Evolutionary conservation across 306 rosid species (phyloP).

Genomic region (Glycine soja): DNA sequence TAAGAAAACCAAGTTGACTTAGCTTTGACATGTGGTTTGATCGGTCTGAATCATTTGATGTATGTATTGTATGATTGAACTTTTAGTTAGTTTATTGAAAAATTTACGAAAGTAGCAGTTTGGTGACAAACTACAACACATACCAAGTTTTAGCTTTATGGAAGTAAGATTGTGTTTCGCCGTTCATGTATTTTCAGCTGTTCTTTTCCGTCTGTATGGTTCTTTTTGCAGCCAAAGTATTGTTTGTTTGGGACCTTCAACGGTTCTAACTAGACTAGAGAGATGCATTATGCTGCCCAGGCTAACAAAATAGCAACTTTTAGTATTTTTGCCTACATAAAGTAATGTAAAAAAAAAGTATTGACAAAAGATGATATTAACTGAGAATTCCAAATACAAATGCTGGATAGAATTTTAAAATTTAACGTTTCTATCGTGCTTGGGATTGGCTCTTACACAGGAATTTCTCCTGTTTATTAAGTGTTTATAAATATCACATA

Average conservation of each 20-base stretch:
- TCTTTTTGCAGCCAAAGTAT: not conserved
- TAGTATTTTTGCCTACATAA: too few species aligned
- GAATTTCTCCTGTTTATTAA: not conserved
- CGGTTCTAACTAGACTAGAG: not conserved
- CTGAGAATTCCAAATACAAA: not conserved
- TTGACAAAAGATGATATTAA: too few species aligned
- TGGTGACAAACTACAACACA: not conserved
- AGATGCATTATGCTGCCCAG: constrained; percentile 5
- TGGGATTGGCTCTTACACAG: not conserved
- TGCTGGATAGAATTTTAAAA: not conserved
- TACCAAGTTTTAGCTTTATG: not conserved
- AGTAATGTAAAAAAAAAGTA: too few species aligned
- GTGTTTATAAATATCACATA: not conserved
- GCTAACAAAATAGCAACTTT: not conserved
- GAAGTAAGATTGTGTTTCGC: not conserved
- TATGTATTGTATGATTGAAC: constrained; percentile 38
- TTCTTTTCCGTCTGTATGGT: not conserved
- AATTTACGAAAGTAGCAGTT: not conserved
- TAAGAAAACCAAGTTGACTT: constrained; percentile 77
- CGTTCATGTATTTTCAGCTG: not conserved
- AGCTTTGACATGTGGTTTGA: constrained; percentile 37
- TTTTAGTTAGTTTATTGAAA: not conserved
- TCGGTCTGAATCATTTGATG: not conserved
- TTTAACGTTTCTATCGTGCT: not conserved
- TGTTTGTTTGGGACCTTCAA: constrained; percentile 10